Conservation (phyloP, 495 filamentous ascomycete genomes). For the Schizothecium vesticola region DNA sequence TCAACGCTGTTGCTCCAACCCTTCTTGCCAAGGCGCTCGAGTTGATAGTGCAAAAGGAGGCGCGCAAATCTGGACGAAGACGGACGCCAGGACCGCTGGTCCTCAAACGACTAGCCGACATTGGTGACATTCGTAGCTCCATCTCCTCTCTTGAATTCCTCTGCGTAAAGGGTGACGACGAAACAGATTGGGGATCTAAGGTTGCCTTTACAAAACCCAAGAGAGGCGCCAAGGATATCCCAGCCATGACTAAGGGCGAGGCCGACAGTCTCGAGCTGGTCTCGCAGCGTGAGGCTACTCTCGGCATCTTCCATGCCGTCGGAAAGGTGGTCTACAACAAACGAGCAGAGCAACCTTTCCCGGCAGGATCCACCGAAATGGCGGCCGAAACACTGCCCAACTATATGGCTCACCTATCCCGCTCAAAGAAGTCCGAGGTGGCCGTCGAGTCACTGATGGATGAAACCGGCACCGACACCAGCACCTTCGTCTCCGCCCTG, state of each 20-base stretch:
- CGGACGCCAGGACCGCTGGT: conserved; percentile 64
- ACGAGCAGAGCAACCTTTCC: conserved; percentile 45
- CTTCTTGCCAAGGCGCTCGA: conserved; percentile 79
- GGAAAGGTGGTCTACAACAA: conserved; percentile 96
- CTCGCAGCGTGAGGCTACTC: conserved; percentile 75
- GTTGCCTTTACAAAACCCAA: conserved; percentile 58
- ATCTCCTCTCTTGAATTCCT: conserved; percentile 86
- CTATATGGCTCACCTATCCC: conserved; percentile 55
- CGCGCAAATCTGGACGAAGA: conserved; percentile 59
- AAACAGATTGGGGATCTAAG: conserved; percentile 62
- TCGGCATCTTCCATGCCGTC: conserved; percentile 94
- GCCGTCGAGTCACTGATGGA: conserved; percentile 71
- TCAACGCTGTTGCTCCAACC: conserved; percentile 86
- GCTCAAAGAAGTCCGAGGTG: conserved; percentile 64
- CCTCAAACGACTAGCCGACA: conserved; percentile 68
- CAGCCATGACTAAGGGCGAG: conserved; percentile 65
- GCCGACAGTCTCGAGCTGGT: conserved; percentile 65
- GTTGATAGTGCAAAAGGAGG: conserved; percentile 73
- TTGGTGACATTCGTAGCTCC: conserved; percentile 89
- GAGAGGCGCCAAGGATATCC: conserved; percentile 46
- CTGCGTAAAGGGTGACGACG: conserved; percentile 65
- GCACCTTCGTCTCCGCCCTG: conserved; percentile 84
- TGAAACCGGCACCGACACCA: conserved; percentile 81
- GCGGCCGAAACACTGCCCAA: conserved; percentile 49
- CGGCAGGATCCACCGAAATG: conserved; percentile 25